Base-by-base conservation (phyloP, 176 grass and related monocot genomes). In the Cymbopogon citratus region DNA sequence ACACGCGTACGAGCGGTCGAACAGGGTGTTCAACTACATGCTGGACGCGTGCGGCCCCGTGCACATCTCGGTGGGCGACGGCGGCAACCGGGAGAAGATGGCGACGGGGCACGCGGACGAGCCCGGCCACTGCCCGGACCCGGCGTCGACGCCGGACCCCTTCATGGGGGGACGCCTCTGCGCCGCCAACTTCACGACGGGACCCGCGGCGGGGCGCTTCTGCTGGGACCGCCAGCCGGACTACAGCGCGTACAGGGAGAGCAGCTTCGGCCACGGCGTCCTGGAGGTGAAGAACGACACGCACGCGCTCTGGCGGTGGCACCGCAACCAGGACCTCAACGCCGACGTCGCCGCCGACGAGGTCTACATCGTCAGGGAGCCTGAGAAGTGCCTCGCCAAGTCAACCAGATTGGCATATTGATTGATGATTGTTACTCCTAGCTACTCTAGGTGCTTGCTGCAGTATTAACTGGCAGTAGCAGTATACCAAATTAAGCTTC, bases 251-350 rank as follows among this genome's bases (percentile, higher is more conserved):
- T 95, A 92, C 44, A 69, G 90, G 67, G 93, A 95, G 83, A 89
- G 80, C 76, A 97, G 91, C 85, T 97, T 97, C 76, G 94, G 94
- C 4, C 94, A 97, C 24, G 94, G 91, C 61, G 87, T 97, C 46
- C 81, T 97, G 11, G 91, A 97, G 94, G 91, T 97, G 74, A 88
- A 85, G 79, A 97, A 94, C 31, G 89, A 94, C 68, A 97, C 94
- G 35, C 80, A 97, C 84, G 94, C 94, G 25, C 46, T 97, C 34
- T 97, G 94, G 94, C 88, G 80, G 5, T 97, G 94, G 94, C 87
- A 94, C 79, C 79, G 94, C 75, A 97, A 94, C 63, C 91, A 94
- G 45, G 94, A 94, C 83, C 24, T 83, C 25, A 26, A 8, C 28
- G 60, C 69, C 13, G 80, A 6, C 28, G 64, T 69, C 13, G 80